These are phyloP conservation scores for Curvularia sp. DNA, from an alignment of 2,329 filamentous ascomycete species.

Conservation along the genomic window DNA sequence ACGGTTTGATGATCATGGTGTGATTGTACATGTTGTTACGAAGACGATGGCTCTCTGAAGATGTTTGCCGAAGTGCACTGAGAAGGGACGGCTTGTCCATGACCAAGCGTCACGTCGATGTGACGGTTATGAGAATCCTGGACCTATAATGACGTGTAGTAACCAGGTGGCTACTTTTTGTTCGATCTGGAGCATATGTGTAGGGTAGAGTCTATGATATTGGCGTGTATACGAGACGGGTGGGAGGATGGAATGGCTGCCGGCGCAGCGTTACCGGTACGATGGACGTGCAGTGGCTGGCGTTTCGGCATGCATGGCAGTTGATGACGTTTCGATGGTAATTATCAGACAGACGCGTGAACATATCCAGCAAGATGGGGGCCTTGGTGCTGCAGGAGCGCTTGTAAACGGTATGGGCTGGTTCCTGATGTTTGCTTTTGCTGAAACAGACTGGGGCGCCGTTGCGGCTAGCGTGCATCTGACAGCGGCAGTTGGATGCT, in stretches of 20 bases:
- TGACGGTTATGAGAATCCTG: not conserved
- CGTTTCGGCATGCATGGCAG: slow-evolving; percentile 8
- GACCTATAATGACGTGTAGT: not conserved
- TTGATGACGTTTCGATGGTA: slow-evolving; percentile 28
- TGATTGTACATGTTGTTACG: not conserved
- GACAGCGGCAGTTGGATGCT: slow-evolving; percentile 3
- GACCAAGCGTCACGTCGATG: not conserved
- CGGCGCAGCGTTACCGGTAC: not conserved
- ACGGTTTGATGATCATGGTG: not conserved
- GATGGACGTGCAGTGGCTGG: not conserved
- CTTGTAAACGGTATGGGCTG: slow-evolving; percentile 20
- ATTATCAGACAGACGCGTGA: slow-evolving; percentile 22
- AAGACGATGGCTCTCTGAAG: not conserved
- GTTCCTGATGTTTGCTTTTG: slow-evolving; percentile 9
- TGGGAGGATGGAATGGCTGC: not conserved
- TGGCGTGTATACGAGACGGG: not conserved
- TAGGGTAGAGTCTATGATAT: not conserved
- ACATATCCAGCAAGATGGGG: slow-evolving; percentile 30
- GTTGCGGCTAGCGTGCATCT: slow-evolving; percentile 11
- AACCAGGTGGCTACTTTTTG: not conserved
- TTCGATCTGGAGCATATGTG: no score
- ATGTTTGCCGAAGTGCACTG: not conserved
- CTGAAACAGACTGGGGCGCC: slow-evolving; percentile 6
- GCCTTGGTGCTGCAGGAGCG: slow-evolving; percentile 31
- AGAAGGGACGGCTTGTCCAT: not conserved